phyloP scores from a whole-genome alignment of 2,329 filamentous ascomycete genomes.

The Diplocarpon mali region DNA sequence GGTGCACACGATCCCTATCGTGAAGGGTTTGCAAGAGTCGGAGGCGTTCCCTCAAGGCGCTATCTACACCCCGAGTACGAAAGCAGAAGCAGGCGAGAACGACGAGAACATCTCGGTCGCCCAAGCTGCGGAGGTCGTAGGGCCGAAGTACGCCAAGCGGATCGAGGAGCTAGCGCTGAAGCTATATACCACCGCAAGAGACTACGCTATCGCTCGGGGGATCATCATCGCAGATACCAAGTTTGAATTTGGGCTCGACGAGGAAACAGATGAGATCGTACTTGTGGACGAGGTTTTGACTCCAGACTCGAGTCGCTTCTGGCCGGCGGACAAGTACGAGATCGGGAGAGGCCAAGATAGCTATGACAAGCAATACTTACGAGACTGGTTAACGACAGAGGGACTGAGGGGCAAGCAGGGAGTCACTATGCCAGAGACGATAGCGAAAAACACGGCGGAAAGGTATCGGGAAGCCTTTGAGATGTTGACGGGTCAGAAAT shows the following conservation, averaged over 20 bases:
- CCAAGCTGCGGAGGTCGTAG: slow-evolving; percentile 36
- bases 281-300: slow-evolving; percentile 65
- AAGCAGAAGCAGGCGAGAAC: slow-evolving; percentile 54
- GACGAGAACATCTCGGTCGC: slow-evolving; percentile 60
- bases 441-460: slow-evolving; percentile 54
- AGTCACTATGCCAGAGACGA: slow-evolving; percentile 59
- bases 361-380: slow-evolving; percentile 79
- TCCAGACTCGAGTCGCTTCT: slow-evolving; percentile 77
- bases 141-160: slow-evolving; percentile 44
- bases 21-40: slow-evolving; percentile 47
- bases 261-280: slow-evolving; percentile 48
- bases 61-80: slow-evolving; percentile 58
- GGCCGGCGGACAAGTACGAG: slow-evolving; percentile 63
- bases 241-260: slow-evolving; percentile 60
- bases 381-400: slow-evolving; percentile 68
- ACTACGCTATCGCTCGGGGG: slow-evolving; percentile 44
- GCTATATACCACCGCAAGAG: slow-evolving; percentile 46
- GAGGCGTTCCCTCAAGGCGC: slow-evolving; percentile 47
- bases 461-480: slow-evolving; percentile 71
- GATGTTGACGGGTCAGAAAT: slow-evolving; percentile 49
- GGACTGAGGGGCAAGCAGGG: slow-evolving; percentile 67
- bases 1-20: slow-evolving; percentile 52
- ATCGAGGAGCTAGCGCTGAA: slow-evolving; percentile 48
- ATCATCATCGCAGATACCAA: slow-evolving; percentile 68
- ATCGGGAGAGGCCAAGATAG: slow-evolving; percentile 66